Evolutionary conservation across 768 basidiomycete genomes (phyloP).

Genomic region (Grammothele lineata): DNA sequence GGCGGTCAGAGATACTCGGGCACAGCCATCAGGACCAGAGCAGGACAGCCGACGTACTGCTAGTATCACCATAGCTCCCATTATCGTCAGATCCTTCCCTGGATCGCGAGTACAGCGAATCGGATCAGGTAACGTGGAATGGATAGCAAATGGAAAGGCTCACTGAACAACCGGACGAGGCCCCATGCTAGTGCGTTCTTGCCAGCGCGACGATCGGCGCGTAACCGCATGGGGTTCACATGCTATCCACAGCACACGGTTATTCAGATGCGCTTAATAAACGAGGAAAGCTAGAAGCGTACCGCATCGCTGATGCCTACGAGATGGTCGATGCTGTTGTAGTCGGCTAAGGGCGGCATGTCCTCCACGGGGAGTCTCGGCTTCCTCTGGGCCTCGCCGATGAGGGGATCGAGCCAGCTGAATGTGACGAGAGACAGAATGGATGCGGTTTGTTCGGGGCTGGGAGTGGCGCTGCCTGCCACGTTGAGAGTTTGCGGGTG

Average conservation of each 20-base stretch:
- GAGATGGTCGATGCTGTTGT: constrained; percentile 19
- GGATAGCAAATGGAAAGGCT: not conserved
- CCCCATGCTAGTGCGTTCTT: constrained; percentile 31
- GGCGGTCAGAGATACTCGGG: too few species aligned
- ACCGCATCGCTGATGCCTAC: constrained; percentile 10
- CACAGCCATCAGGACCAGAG: too few species aligned
- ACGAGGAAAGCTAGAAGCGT: constrained; percentile 17
- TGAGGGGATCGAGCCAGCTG: constrained; percentile 33
- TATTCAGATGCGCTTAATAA: not conserved
- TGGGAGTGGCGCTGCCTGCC: constrained; percentile 17
- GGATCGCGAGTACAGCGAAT: not conserved
- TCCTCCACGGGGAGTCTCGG: constrained; percentile 22
- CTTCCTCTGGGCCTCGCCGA: constrained; percentile 22
- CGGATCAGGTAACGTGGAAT: not conserved
- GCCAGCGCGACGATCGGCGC: constrained; percentile 14
- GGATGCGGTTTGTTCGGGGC: constrained; percentile 41
- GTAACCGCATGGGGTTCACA: constrained; percentile 32
- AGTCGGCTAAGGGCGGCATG: constrained; percentile 28
- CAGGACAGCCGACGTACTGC: constrained; percentile 13
- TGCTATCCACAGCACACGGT: too few species aligned
- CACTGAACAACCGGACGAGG: constrained; percentile 25
- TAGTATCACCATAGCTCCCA: constrained; percentile 10
- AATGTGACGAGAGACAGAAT: constrained; percentile 33
- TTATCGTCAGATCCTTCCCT: constrained; percentile 16
- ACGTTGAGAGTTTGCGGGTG: constrained; percentile 14